These are phyloP conservation scores for Endogone sp. DNA, from an alignment of 192 early-diverging fungal genomes.

Conservation along the genomic window DNA sequence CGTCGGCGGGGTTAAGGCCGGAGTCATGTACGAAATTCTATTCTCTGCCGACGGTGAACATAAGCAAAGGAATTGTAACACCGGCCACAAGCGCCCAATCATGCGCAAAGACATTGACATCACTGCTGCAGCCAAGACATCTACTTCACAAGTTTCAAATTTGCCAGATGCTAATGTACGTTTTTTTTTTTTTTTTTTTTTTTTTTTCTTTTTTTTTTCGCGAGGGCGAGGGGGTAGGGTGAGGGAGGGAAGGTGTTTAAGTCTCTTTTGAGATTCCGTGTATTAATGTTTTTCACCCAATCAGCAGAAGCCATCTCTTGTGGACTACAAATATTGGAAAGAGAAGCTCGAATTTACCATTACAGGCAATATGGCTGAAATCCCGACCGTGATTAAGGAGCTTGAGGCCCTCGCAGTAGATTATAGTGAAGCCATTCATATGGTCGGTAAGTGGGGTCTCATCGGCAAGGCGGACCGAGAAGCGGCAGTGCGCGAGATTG, in stretches of 20 bases:
- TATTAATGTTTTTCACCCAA: background rate
- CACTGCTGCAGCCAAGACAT: background rate
- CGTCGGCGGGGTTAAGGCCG: background rate
- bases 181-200: too few species aligned
- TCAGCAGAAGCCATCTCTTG: background rate
- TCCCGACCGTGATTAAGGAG: background rate
- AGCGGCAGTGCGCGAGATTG: background rate
- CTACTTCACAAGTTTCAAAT: too few species aligned
- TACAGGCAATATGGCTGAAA: background rate
- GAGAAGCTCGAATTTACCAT: background rate
- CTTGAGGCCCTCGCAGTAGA: background rate
- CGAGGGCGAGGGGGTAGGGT: too few species aligned
- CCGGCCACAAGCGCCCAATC: background rate
- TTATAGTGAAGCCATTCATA: background rate
- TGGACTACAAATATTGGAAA: background rate
- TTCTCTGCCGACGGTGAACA: background rate
- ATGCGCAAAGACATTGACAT: background rate
- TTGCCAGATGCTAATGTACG: too few species aligned
- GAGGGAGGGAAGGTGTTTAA: too few species aligned
- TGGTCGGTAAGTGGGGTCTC: background rate
- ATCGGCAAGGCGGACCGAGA: background rate
- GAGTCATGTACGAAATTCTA: background rate
- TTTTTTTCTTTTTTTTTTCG: too few species aligned
- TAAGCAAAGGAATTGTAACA: background rate
- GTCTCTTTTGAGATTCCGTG: too few species aligned